Evolutionary conservation across 768 basidiomycete species (phyloP).

Genomic region (Phylloporus arenicola): DNA sequence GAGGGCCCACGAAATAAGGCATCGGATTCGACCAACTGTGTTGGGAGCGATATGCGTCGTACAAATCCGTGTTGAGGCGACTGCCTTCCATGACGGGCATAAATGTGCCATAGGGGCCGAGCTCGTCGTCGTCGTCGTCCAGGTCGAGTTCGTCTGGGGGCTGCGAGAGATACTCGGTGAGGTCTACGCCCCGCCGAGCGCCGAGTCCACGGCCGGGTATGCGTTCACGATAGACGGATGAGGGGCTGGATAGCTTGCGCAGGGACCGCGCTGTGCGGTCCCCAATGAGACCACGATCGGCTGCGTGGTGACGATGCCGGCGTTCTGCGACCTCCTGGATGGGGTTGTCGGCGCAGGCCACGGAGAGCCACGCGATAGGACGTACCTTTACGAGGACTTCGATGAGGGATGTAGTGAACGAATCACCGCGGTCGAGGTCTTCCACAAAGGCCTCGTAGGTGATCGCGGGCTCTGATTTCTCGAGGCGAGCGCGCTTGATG

Average conservation of each 20-base stretch:
- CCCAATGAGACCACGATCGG: constrained; percentile 57
- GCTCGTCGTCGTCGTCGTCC: constrained; percentile 66
- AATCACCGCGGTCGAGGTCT: constrained; percentile 73
- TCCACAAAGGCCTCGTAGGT: constrained; percentile 72
- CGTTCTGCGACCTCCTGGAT: constrained; percentile 73
- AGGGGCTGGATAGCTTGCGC: constrained; percentile 48
- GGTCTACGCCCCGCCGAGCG: constrained; percentile 30
- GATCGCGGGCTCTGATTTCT: constrained; percentile 58
- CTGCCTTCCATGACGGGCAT: constrained; percentile 43
- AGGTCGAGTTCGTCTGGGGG: constrained; percentile 53
- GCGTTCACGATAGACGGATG: constrained; percentile 51
- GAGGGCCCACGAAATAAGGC: constrained; percentile 19
- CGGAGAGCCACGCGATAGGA: background rate
- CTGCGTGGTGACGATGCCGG: constrained; percentile 44
- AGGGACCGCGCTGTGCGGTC: constrained; percentile 63
- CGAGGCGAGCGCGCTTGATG: constrained; percentile 61
- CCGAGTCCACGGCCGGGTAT: constrained; percentile 34
- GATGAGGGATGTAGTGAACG: constrained; percentile 70
- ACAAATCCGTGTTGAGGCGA: constrained; percentile 55
- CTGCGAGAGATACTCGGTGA: constrained; percentile 48
- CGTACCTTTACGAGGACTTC: constrained; percentile 77
- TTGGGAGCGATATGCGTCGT: constrained; percentile 54
- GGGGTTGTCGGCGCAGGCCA: constrained; percentile 1
- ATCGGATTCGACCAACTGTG: constrained; percentile 25
- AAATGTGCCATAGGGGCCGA: constrained; percentile 38